Base-by-base conservation (phyloP, 495 filamentous ascomycete genomes). In the Daldinia grandis region DNA sequence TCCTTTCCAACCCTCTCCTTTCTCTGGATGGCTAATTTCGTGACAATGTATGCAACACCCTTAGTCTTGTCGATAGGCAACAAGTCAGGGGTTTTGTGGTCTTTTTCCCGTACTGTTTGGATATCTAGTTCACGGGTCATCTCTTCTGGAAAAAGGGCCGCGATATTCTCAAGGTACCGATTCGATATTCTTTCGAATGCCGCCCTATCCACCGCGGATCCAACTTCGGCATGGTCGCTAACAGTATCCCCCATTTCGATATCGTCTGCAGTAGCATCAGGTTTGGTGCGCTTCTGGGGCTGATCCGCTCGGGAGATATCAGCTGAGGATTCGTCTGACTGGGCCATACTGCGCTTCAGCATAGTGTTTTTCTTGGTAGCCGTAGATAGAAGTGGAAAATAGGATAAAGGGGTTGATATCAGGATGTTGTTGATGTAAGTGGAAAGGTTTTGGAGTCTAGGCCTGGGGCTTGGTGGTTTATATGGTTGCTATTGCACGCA, bases 1-100 rank as follows among this genome's bases (percentile, higher is more conserved):
- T 3, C 0, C 3, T 1, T 14, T 35, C 1, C 3, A 14, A 4
- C 0, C 0, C 12, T 10, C 3, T 10, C 3, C 0, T 3, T 0
- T 35, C 31, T 35, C 9, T 35, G 0, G 10, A 35, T 14, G 10
- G 31, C 12, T 9, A 10, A 35, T 12, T 35, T 35, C 31, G 31
- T 35, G 10, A 35, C 31, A 1, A 14, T 35, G 12, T 35, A 35
- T 35, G 4, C 31, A 35, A 35, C 31, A 14, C 31, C 9, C n/a
- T n/a, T n/a, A n/a, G n/a, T n/a, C n/a, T n/a, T n/a, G n/a, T n/a
- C n/a, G n/a, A n/a, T n/a, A n/a, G n/a, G n/a, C n/a, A n/a, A n/a
- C n/a, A n/a, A n/a, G n/a, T n/a, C n/a, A n/a, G n/a, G n/a, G n/a
- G n/a, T n/a, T n/a, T n/a, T n/a, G n/a, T n/a, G n/a, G n/a, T n/a